Evolutionary conservation across 805 yeast genomes (phyloP).

Genomic region (Yarrowia sp.): DNA sequence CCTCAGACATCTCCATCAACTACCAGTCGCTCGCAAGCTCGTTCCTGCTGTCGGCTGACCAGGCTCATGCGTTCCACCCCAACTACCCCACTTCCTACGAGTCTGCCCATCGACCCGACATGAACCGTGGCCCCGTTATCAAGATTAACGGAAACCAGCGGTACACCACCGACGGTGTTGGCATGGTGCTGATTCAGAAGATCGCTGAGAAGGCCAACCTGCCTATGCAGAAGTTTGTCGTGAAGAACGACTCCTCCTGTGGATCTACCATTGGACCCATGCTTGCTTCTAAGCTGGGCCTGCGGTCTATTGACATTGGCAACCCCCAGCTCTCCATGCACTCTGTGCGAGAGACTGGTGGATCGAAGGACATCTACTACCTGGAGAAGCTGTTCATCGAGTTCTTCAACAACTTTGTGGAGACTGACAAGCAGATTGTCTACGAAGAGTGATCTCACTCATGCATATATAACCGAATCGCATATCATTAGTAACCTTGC

Average conservation of each 20-base stretch:
- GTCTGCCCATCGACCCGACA: constrained; percentile 73
- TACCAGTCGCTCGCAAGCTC: constrained; percentile 59
- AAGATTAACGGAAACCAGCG: constrained; percentile 95
- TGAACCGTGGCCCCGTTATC: constrained; percentile 91
- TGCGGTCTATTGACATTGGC: constrained; percentile 87
- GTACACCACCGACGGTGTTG: constrained; percentile 92
- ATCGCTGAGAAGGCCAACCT: constrained; percentile 70
- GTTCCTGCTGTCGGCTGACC: constrained; percentile 89
- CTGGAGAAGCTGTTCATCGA: constrained; percentile 65
- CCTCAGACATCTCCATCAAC: constrained; percentile 45
- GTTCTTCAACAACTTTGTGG: constrained; percentile 57
- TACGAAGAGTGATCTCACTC: constrained; percentile 7
- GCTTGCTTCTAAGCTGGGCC: constrained; percentile 83
- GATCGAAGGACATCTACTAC: constrained; percentile 71
- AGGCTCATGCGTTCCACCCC: constrained; percentile 98
- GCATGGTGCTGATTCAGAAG: constrained; percentile 76
- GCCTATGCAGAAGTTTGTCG: constrained; percentile 94
- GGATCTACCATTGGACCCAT: constrained; percentile 98
- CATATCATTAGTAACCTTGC: background rate
- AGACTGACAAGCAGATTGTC: constrained; percentile 42
- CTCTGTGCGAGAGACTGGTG: constrained; percentile 90
- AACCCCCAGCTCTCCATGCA: constrained; percentile 95
- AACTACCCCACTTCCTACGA: constrained; percentile 83
- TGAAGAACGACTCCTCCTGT: constrained; percentile 89
- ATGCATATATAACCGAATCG: constrained; percentile 1